These are phyloP conservation scores for Porcisia hertigi DNA, from an alignment of 208 protist genomes.

Conservation along the genomic window DNA sequence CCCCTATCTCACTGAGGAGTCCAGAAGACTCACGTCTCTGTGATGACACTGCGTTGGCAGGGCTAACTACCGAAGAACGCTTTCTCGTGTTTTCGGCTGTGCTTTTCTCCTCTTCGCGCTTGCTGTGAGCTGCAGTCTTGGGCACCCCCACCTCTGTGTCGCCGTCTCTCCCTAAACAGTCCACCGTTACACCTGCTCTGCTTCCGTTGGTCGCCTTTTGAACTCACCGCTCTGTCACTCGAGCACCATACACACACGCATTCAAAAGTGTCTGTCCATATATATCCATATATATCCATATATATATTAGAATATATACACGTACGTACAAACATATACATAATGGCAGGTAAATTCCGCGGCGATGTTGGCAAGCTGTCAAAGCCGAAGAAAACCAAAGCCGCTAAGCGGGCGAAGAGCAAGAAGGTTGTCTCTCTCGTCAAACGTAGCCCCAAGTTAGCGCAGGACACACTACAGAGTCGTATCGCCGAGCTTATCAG, in stretches of 20 bases:
- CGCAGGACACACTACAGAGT: constrained; percentile 47
- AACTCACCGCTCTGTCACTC: background rate
- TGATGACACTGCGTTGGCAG: background rate
- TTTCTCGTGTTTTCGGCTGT: background rate
- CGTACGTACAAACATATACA: background rate
- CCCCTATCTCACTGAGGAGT: too few relatives aligned
- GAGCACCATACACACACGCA: background rate
- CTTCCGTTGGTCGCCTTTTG: background rate
- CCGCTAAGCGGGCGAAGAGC: constrained; percentile 45
- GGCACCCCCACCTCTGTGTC: background rate
- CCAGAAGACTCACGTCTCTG: background rate
- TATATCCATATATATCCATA: constrained; percentile 7
- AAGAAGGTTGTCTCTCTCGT: constrained; percentile 66
- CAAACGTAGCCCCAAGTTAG: constrained; percentile 75
- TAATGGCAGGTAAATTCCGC: constrained; percentile 84
- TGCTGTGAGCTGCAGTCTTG: background rate
- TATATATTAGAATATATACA: background rate
- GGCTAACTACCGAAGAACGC: background rate
- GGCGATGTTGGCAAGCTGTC: constrained; percentile 72
- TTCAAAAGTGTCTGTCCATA: constrained; percentile 20
- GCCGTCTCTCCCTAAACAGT: background rate
- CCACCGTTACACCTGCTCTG: background rate
- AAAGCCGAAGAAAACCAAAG: constrained; percentile 60
- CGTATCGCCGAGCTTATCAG: constrained; percentile 72
- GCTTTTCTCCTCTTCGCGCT: background rate